Percentiles rank a stretch among this genome's conserved stretches.
Evolutionary conservation across 306 rosid genomes (phyloP).

Genomic region (Vicia sativa): DNA sequence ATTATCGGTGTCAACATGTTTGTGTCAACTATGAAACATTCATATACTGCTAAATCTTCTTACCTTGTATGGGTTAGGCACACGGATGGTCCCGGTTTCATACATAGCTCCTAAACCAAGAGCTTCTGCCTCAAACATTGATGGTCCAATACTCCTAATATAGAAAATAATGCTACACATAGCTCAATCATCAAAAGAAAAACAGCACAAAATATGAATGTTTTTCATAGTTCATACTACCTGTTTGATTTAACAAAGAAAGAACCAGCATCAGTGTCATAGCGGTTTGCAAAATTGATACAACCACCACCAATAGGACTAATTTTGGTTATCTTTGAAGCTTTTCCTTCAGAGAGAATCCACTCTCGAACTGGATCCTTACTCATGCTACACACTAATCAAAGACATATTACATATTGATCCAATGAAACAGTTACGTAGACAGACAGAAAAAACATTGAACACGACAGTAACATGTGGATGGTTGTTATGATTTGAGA

Average conservation of each 20-base stretch:
- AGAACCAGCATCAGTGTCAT: conserved; percentile 78
- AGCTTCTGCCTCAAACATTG: conserved; percentile 97
- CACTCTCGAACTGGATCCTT: conserved; percentile 87
- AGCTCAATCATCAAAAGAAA: not conserved
- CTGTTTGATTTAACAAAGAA: conserved; percentile 97
- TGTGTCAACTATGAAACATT: too few species aligned
- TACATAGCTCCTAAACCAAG: conserved; percentile 93
- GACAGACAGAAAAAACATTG: not conserved
- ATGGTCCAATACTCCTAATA: conserved; percentile 86
- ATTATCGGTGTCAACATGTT: not conserved
- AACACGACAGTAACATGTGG: not conserved
- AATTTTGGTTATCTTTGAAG: conserved; percentile 70
- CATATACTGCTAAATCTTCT: conserved; percentile 18
- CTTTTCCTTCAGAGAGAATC: conserved; percentile 87
- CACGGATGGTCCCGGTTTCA: conserved; percentile 70
- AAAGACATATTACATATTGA: not conserved
- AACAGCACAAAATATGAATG: not conserved
- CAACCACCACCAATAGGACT: conserved; percentile 94
- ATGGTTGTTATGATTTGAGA: not conserved
- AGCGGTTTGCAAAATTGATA: conserved; percentile 78
- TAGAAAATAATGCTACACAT: conserved; percentile 28
- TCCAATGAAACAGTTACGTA: not conserved
- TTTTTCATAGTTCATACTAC: conserved; percentile 37
- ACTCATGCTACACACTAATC: conserved; percentile 65
- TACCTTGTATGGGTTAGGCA: conserved; percentile 93